Evolutionary conservation across 495 filamentous ascomycete genomes (phyloP).

Genomic region (Poronia punctata): DNA sequence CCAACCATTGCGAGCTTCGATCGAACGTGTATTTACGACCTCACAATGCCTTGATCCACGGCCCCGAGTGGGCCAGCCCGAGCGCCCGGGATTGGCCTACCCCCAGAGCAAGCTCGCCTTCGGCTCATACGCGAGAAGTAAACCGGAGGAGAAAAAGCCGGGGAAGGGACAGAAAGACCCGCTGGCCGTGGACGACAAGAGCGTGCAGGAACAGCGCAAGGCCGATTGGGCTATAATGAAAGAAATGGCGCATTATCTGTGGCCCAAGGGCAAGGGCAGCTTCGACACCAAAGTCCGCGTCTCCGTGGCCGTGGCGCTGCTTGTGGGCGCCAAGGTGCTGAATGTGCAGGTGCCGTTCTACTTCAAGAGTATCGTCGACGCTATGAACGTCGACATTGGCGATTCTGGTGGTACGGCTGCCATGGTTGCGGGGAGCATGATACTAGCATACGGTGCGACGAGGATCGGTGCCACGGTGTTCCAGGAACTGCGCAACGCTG

Average conservation of each 20-base stretch:
- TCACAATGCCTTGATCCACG: neutral
- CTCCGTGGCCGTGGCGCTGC: slow-evolving; percentile 65
- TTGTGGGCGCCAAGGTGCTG: slow-evolving; percentile 87
- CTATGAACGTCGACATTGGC: slow-evolving; percentile 91
- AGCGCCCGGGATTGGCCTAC: neutral
- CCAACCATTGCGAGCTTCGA: slow-evolving; percentile 2
- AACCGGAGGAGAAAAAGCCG: slow-evolving; percentile 1
- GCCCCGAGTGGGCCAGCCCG: neutral
- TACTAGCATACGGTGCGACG: slow-evolving; percentile 83
- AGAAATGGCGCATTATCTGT: slow-evolving; percentile 94
- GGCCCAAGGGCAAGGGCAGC: slow-evolving; percentile 80
- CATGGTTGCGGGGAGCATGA: slow-evolving; percentile 84
- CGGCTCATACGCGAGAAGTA: slow-evolving; percentile 7
- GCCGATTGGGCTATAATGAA: slow-evolving; percentile 98
- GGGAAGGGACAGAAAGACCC: slow-evolving; percentile 24
- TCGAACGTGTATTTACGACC: slow-evolving; percentile 4
- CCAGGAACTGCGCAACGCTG: slow-evolving; percentile 87
- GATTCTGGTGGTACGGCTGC: slow-evolving; percentile 75
- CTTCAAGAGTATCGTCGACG: slow-evolving; percentile 95
- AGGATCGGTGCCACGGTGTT: slow-evolving; percentile 81
- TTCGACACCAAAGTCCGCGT: slow-evolving; percentile 78
- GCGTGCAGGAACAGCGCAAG: slow-evolving; percentile 80
- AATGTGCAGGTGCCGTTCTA: slow-evolving; percentile 99
- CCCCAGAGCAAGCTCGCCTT: neutral
- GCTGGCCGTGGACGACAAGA: slow-evolving; percentile 41